Evolutionary conservation across 192 early-diverging fungal species (phyloP), one percentile per base, ranked within the genome.

Genomic region (Gaertneriomyces semiglobifer): DNA sequence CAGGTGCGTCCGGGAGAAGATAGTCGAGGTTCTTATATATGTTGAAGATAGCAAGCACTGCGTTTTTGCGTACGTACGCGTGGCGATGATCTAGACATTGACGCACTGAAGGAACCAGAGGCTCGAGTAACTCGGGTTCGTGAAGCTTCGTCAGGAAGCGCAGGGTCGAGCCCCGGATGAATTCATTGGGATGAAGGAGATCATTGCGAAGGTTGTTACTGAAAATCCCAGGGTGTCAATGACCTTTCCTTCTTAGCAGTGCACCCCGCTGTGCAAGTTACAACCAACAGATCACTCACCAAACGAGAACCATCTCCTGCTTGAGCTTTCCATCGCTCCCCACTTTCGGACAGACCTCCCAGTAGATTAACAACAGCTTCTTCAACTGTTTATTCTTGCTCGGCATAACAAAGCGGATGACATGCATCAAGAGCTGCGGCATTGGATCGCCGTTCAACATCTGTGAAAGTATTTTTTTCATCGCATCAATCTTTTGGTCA

Each of bases 101-200:
- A 71, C 93, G 81, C 41, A 90, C 88, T 19, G 94, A 87, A 40
- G 93, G 93, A 50, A 98, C 81, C 42, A 96, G 81, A 7, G 96
- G 96, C 76, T 98, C 95, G 7, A 99, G 82, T 40, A 99, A 72
- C 73, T 99, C 96, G 14, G 90, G 85, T 69, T 99, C 96, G 56
- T 88, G 86, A 64, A 99, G 83, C 76, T 98, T 98, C 84, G 93
- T 93, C 65, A 99, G 78, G 74, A 96, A 92, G 25, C 96, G 88
- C 62, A 99, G 86, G 40, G 92, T 96, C 4, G 86, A 86, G 16
- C 95, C 96, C 61, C 96, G 86, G 66, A 99, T 93, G 70, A 90
- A 99, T 82, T 99, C 96, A 78, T 99, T 99, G 46, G 96, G 94
- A 74, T 98, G 95, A 77, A 94, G 93, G 39, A 99, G 78, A 75